Evolutionary conservation across 2,329 filamentous ascomycete genomes (phyloP).

Genomic region (Coleophoma crateriformis): DNA sequence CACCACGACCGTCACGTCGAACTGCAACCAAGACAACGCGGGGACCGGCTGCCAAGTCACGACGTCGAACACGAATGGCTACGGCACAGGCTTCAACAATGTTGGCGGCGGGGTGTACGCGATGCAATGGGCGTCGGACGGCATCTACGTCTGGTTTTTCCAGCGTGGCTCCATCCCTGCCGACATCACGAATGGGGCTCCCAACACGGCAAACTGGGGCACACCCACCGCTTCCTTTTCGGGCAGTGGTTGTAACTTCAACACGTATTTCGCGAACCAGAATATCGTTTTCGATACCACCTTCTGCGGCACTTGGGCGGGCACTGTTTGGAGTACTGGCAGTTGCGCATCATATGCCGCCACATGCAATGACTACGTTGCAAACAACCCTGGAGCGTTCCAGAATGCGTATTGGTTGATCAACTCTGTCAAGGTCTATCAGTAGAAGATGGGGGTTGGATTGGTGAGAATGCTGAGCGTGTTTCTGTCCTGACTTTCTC

Average conservation of each 20-base stretch:
- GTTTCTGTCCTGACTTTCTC: neutral
- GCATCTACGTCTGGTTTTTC: constrained; percentile 75
- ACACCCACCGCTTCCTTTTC: constrained; percentile 61
- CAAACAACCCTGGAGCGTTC: constrained; percentile 9
- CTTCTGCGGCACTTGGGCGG: constrained; percentile 61
- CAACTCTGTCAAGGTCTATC: constrained; percentile 11
- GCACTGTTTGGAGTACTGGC: constrained; percentile 12
- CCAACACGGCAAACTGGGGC: constrained; percentile 63
- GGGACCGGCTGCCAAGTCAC: constrained; percentile 30
- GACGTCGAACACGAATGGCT: constrained; percentile 37
- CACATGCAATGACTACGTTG: constrained; percentile 16
- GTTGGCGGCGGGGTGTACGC: constrained; percentile 64
- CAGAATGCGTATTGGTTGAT: constrained; percentile 11
- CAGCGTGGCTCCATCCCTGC: constrained; percentile 56
- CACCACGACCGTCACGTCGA: constrained; percentile 27
- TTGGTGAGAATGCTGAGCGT: neutral
- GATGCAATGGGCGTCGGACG: constrained; percentile 62
- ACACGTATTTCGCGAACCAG: constrained; percentile 60
- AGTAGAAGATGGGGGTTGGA: constrained; percentile 6
- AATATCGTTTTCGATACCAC: constrained; percentile 69
- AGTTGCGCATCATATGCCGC: constrained; percentile 6
- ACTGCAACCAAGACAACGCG: constrained; percentile 43
- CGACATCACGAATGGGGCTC: constrained; percentile 52
- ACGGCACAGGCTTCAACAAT: constrained; percentile 62
- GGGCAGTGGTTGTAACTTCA: constrained; percentile 57